phyloP scores from a whole-genome alignment of 2,329 filamentous ascomycete genomes.

The Colletotrichum musae region DNA sequence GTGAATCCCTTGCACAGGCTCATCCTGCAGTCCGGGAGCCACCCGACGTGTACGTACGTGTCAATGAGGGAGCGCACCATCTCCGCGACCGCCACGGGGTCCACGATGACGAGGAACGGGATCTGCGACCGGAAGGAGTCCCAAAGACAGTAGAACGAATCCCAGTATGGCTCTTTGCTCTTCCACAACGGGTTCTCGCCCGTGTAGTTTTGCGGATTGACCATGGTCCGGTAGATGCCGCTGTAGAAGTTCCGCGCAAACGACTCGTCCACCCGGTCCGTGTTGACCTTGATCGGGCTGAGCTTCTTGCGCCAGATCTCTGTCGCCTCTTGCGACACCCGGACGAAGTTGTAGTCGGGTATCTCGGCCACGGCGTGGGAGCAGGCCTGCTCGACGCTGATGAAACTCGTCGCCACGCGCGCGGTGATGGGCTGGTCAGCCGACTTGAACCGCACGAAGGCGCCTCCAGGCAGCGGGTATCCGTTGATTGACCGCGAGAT shows the following conservation, averaged over 20 bases:
- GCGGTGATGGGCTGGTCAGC: slow-evolving; percentile 69
- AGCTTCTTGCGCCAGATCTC: slow-evolving; percentile 75
- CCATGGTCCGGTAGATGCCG: slow-evolving; percentile 79
- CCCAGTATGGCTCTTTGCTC: slow-evolving; percentile 78
- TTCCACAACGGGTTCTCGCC: slow-evolving; percentile 80
- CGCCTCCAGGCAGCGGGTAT: slow-evolving; percentile 72
- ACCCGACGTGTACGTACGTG: slow-evolving; percentile 78
- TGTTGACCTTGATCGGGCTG: slow-evolving; percentile 68
- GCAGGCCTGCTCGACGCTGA: slow-evolving; percentile 77
- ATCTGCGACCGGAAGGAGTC: slow-evolving; percentile 79
- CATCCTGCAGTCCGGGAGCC: slow-evolving; percentile 83
- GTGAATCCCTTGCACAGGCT: slow-evolving; percentile 81
- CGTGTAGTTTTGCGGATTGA: slow-evolving; percentile 81
- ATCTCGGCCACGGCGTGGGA: slow-evolving; percentile 78
- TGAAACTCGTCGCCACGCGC: slow-evolving; percentile 79
- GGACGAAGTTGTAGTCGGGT: slow-evolving; percentile 75
- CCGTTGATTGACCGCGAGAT: slow-evolving; percentile 66
- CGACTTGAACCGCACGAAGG: slow-evolving; percentile 71
- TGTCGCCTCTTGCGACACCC: slow-evolving; percentile 65
- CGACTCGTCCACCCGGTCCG: slow-evolving; percentile 65
- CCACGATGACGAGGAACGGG: slow-evolving; percentile 77
- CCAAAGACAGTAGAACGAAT: slow-evolving; percentile 85
- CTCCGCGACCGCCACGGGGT: slow-evolving; percentile 73
- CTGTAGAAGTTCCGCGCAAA: slow-evolving; percentile 78
- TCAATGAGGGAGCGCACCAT: slow-evolving; percentile 82